Conservation (phyloP, 306 rosid genomes). For the Glycine tomentella region DNA sequence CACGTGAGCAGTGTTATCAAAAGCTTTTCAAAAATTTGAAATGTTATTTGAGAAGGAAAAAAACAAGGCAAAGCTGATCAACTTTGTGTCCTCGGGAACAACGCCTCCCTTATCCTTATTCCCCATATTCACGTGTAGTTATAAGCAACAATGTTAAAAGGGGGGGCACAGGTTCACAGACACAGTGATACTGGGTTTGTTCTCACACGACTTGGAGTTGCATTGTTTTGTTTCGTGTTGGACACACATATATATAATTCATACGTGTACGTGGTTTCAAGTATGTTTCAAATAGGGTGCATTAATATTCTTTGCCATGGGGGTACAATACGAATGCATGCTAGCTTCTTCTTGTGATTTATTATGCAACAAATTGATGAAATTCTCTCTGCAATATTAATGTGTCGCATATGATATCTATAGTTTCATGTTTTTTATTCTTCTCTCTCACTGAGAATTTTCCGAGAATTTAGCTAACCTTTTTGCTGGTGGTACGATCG, state of each 20-base stretch:
- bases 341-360: too few relatives aligned
- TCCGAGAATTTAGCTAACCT: conserved; percentile 49
- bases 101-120: conserved; percentile 51
- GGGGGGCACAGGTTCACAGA: not conserved
- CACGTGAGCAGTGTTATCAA: conserved; percentile 59
- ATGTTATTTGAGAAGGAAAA: conserved; percentile 20
- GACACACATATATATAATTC: conserved; percentile 36
- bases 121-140: conserved; percentile 72
- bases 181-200: conserved; percentile 60
- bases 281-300: conserved; percentile 47
- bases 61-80: conserved; percentile 40
- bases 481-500: conserved; percentile 40
- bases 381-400: conserved; percentile 35
- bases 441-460: conserved; percentile 24
- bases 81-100: conserved; percentile 62
- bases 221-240: conserved; percentile 60
- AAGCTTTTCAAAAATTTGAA: conserved; percentile 35
- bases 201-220: conserved; percentile 65
- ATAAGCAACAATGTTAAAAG: conserved; percentile 45
- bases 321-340: not conserved
- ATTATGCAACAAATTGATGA: conserved; percentile 11
- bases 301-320: conserved; percentile 24
- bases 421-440: conserved; percentile 33
- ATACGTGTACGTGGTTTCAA: conserved; percentile 37
- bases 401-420: conserved; percentile 38